phyloP scores from a whole-genome alignment of 164 flowering plant species.

The Stephania cephalantha region DNA sequence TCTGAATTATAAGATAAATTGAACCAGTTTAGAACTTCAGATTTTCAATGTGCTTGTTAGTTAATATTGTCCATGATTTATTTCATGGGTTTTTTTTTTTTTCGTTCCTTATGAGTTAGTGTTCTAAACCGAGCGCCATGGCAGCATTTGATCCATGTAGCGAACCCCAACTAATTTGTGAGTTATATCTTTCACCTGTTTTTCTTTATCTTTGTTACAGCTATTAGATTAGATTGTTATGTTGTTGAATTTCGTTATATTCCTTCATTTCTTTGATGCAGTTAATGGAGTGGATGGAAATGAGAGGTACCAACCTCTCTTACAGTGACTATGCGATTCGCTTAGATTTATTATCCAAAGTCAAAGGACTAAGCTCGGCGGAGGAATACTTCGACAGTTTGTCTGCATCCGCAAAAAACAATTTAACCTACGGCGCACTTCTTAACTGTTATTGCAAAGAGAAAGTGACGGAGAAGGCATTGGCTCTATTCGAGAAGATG shows the following conservation, averaged over 20 bases:
- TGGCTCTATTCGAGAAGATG: conserved; percentile 49
- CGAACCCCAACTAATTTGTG: too few species aligned
- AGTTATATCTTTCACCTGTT: not conserved
- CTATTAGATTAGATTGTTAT: not conserved
- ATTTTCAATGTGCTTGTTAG: not conserved
- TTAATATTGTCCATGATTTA: not conserved
- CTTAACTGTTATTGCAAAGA: conserved; percentile 54
- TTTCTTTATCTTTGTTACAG: not conserved
- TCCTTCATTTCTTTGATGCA: conserved; percentile 21
- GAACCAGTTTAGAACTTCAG: not conserved
- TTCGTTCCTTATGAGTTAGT: too few species aligned
- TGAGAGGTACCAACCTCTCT: conserved; percentile 29
- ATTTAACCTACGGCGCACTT: conserved; percentile 54
- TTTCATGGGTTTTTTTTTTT: not conserved
- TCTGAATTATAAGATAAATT: too few species aligned
- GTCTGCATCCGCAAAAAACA: conserved; percentile 25
- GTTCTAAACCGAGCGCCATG: too few species aligned
- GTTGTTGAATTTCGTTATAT: not conserved
- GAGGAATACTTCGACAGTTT: conserved; percentile 52
- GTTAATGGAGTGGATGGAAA: conserved; percentile 81
- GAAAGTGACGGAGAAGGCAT: conserved; percentile 46
- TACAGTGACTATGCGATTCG: conserved; percentile 36
- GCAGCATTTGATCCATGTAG: too few species aligned
- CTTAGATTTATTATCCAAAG: conserved; percentile 57
- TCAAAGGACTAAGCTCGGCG: conserved; percentile 48